These are phyloP conservation scores for Tylopilus cervinicoccineus DNA, from an alignment of 768 basidiomycete species.

Conservation along the genomic window DNA sequence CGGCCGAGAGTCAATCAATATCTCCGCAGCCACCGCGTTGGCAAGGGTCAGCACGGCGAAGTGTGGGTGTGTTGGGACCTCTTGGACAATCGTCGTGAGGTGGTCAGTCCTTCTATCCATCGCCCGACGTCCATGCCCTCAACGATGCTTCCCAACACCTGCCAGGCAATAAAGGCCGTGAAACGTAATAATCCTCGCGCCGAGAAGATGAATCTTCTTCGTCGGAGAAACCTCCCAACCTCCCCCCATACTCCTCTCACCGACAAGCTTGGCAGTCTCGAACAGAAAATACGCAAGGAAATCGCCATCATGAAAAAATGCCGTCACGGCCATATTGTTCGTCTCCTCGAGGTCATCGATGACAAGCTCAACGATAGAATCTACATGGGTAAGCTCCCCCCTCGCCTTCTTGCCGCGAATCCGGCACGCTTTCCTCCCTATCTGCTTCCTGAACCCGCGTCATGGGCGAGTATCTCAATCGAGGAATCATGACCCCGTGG, in stretches of 20 bases:
- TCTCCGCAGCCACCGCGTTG: constrained; percentile 68
- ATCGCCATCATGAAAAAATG: constrained; percentile 99
- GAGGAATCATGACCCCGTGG: constrained; percentile 33
- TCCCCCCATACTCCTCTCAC: constrained; percentile 52
- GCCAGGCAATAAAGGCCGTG: constrained; percentile 77
- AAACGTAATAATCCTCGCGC: constrained; percentile 68
- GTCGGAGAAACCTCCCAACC: constrained; percentile 42
- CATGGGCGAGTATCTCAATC: constrained; percentile 29
- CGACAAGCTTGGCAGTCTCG: constrained; percentile 66
- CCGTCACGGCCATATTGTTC: constrained; percentile 83
- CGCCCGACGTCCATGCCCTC: constrained; percentile 3
- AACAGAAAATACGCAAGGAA: constrained; percentile 85
- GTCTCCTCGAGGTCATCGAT: constrained; percentile 92
- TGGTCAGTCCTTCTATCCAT: constrained; percentile 33
- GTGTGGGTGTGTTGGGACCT: constrained; percentile 72
- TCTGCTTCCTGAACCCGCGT: constrained; percentile 21
- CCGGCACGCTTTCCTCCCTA: constrained; percentile 14
- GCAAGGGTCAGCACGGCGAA: constrained; percentile 87
- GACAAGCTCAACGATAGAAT: constrained; percentile 85
- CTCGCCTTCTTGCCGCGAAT: constrained; percentile 11
- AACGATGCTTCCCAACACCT: constrained; percentile 4
- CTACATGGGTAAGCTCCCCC: constrained; percentile 77
- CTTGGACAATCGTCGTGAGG: constrained; percentile 44
- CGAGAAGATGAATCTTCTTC: constrained; percentile 55
- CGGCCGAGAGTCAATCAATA: constrained; percentile 80